These are phyloP conservation scores for Chamaecrista fasciculata DNA, from an alignment of 306 rosid genomes.

Conservation along the genomic window DNA sequence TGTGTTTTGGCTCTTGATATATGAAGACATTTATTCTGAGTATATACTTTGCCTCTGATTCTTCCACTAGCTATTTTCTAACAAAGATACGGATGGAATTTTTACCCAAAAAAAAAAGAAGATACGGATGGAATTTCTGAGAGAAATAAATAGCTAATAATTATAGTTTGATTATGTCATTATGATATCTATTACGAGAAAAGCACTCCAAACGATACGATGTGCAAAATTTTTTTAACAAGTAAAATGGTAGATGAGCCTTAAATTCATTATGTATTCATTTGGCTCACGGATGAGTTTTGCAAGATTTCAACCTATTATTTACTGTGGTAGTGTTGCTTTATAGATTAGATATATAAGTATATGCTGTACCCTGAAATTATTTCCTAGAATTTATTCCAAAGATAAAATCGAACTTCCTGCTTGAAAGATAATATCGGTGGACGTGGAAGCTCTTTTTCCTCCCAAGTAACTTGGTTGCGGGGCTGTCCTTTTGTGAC, in stretches of 20 bases:
- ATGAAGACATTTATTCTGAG: background rate
- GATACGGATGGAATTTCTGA: background rate
- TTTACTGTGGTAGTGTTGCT: slow-evolving; percentile 2
- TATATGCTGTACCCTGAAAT: background rate
- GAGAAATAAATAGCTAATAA: background rate
- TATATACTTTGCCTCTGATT: background rate
- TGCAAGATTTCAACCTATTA: background rate
- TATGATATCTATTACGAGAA: background rate
- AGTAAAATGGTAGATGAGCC: slow-evolving; percentile 13
- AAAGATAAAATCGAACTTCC: background rate
- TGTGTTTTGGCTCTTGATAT: background rate
- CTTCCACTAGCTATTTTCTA: slow-evolving; percentile 6
- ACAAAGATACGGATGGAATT: background rate
- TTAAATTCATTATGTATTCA: background rate
- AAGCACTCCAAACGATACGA: background rate
- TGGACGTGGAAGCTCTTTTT: background rate
- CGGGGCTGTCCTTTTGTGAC: background rate
- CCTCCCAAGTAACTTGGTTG: slow-evolving; percentile 8
- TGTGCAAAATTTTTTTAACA: background rate
- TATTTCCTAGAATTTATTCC: slow-evolving; percentile 7
- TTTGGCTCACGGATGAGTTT: background rate
- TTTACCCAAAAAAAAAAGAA: no score
- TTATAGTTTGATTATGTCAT: background rate
- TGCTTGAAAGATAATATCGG: background rate
- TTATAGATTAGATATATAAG: slow-evolving; percentile 6